phyloP scores from a whole-genome alignment of 768 basidiomycete genomes.

The Strobilomyces echinocephalus region DNA sequence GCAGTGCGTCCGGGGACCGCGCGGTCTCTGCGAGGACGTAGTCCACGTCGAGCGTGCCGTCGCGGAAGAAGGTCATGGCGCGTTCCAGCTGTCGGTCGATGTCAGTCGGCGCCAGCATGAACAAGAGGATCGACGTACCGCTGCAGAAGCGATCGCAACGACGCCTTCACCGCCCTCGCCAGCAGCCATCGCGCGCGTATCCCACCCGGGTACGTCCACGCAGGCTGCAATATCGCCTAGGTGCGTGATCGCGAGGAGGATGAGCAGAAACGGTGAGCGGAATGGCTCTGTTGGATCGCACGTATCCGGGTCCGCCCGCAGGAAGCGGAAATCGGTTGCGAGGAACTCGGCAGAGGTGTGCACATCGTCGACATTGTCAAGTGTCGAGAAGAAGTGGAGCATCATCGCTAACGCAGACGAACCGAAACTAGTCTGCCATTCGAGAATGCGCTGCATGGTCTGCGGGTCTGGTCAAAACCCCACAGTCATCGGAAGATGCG shows the following conservation, averaged over 20 bases:
- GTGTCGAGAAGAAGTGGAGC: slow-evolving; percentile 1
- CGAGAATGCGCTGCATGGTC: not conserved
- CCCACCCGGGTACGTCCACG: slow-evolving; percentile 3
- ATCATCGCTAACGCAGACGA: slow-evolving; percentile 2
- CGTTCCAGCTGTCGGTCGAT: not conserved
- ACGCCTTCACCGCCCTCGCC: slow-evolving; percentile 2
- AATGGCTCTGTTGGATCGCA: not conserved
- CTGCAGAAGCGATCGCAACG: slow-evolving; percentile 2
- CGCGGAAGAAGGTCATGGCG: not conserved
- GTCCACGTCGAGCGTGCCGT: not conserved
- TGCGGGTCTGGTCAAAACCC: not conserved
- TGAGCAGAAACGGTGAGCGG: not conserved
- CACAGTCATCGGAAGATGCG: not conserved
- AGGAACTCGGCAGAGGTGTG: not conserved
- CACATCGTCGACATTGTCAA: not conserved
- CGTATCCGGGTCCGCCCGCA: not conserved
- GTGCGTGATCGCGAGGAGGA: not conserved
- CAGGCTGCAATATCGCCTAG: not conserved
- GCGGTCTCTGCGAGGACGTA: not conserved
- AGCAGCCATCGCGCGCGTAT: not conserved
- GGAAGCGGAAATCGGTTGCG: slow-evolving; percentile 1
- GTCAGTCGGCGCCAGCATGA: not conserved
- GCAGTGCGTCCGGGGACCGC: not conserved
- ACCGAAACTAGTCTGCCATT: not conserved
- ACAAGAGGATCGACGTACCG: not conserved